Base-by-base conservation (phyloP, 2,329 filamentous ascomycete genomes). In the Macroventuria anomochaeta region DNA sequence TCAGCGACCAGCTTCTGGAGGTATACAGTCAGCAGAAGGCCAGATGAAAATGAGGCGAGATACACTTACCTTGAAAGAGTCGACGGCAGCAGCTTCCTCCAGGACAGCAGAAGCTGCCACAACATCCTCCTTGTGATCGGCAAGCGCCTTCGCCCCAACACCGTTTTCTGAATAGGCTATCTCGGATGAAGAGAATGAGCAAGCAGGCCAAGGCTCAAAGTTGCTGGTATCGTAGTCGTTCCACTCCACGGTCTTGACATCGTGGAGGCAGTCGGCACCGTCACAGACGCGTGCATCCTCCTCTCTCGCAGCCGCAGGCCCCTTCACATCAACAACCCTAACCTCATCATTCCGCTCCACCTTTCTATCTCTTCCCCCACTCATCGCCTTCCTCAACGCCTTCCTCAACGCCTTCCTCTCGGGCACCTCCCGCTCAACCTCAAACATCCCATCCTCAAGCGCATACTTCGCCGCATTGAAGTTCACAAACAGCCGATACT, bases 61-160 rank as follows among this genome's bases (percentile, higher is more conserved):
- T 13, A 26, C 11, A 31, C 37, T 39, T 21, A 42, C 57, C 34
- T 60, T 57, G 47, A 60, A 58, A 13, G 53, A 55, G 31, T 60
- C 57, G 18, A 26, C 28, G 17, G 13, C 2, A 3, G 21, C 26
- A 17, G 29, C 12, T 3, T 33, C 17, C 6, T n/a, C n/a, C n/a
- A n/a, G n/a, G 18, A 26, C 28, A 13, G 13, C 2, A 3, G 21
- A 21, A 17, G 29, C 12, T 3, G n/a, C n/a, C n/a, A n/a, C n/a
- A n/a, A n/a, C n/a, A n/a, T 33, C 17, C 6, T 51, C 23, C 5
- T 36, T 31, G 3, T 28, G 2, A 3, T 21, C 21, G 11, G 21
- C 21, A 3, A 3, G 26, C n/a, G 33, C 34, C 17, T 28, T n/a
- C 11, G 15, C 21, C 15, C 21, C 32, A 40, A 20, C 34, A 11